A percentile compares a stretch with the other conserved stretches of the same genome.
phyloP scores from a whole-genome alignment of 2,329 filamentous ascomycete genomes.

The Periconia sp. region DNA sequence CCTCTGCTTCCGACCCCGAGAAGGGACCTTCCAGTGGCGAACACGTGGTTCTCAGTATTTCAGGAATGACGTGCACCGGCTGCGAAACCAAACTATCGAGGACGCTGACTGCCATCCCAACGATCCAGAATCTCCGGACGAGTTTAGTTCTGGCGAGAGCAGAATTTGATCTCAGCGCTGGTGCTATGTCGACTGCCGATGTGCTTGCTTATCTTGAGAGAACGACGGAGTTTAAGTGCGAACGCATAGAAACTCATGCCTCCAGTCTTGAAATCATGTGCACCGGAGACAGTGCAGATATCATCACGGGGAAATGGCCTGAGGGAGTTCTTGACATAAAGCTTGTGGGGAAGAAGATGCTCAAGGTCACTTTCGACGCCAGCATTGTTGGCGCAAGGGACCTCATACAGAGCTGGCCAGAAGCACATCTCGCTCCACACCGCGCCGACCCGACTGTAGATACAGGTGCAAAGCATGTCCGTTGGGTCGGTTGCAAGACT shows the following conservation, averaged over 20 bases:
- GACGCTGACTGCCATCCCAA: constrained; percentile 54
- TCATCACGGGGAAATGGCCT: constrained; percentile 24
- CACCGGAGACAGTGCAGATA: constrained; percentile 4
- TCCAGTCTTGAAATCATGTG: constrained; percentile 25
- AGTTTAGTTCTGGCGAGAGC: constrained; percentile 67
- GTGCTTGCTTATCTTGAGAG: constrained; percentile 57
- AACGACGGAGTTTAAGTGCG: constrained; percentile 65
- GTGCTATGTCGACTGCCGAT: constrained; percentile 23
- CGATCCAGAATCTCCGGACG: constrained; percentile 59
- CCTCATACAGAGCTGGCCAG: constrained; percentile 36
- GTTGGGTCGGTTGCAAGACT: constrained; percentile 48
- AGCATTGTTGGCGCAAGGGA: constrained; percentile 52
- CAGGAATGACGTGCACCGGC: constrained; percentile 74
- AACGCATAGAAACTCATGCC: constrained; percentile 34
- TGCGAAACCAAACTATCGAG: constrained; percentile 66
- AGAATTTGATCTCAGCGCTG: constrained; percentile 62
- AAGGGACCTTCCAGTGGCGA: constrained; percentile 42
- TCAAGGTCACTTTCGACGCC: constrained; percentile 52
- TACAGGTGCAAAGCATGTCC: constrained; percentile 58
- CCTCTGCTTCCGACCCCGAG: constrained; percentile 19
- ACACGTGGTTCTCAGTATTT: constrained; percentile 62
- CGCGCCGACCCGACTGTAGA: constrained; percentile 50
- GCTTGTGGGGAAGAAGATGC: constrained; percentile 16
- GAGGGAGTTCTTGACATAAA: constrained; percentile 21
- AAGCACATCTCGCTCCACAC: constrained; percentile 49